These are phyloP conservation scores for Danielozyma ontarioensis DNA, from an alignment of 805 yeast genomes.

Conservation along the genomic window DNA sequence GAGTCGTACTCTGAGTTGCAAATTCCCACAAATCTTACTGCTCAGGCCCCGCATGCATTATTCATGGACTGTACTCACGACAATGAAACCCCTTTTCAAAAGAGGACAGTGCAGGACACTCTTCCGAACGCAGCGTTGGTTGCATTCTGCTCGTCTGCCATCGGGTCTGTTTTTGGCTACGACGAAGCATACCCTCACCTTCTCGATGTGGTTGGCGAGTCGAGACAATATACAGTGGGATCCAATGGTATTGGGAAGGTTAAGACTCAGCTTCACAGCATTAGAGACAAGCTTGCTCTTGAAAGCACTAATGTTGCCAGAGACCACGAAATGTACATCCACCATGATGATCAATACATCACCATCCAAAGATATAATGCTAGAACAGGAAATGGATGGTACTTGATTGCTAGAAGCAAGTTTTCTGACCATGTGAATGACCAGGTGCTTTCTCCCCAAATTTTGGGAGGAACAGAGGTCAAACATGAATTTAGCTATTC, in stretches of 20 bases:
- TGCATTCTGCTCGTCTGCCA: constrained; percentile 86
- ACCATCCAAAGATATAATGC: constrained; percentile 86
- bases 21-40: constrained; percentile 59
- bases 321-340: constrained; percentile 85
- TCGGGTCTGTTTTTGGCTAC: constrained; percentile 90
- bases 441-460: constrained; percentile 55
- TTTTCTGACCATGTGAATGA: constrained; percentile 43
- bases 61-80: constrained; percentile 99
- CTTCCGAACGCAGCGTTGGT: constrained; percentile 93
- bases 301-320: constrained; percentile 51
- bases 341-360: constrained; percentile 88
- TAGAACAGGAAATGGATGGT: constrained; percentile 82
- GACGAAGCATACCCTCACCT: constrained; percentile 87
- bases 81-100: constrained; percentile 83
- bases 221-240: constrained; percentile 51
- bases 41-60: constrained; percentile 84
- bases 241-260: constrained; percentile 66
- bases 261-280: constrained; percentile 54
- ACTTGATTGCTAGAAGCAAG: constrained; percentile 81
- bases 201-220: constrained; percentile 76
- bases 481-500: constrained; percentile 54
- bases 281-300: constrained; percentile 53
- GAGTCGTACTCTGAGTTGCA: constrained; percentile 55
- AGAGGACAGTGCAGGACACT: constrained; percentile 90
- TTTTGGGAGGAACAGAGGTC: constrained; percentile 56